Evolutionary conservation across 2,329 filamentous ascomycete genomes (phyloP), one percentile per base, ranked within the genome.

Genomic region (Zymoseptoria brevis): DNA sequence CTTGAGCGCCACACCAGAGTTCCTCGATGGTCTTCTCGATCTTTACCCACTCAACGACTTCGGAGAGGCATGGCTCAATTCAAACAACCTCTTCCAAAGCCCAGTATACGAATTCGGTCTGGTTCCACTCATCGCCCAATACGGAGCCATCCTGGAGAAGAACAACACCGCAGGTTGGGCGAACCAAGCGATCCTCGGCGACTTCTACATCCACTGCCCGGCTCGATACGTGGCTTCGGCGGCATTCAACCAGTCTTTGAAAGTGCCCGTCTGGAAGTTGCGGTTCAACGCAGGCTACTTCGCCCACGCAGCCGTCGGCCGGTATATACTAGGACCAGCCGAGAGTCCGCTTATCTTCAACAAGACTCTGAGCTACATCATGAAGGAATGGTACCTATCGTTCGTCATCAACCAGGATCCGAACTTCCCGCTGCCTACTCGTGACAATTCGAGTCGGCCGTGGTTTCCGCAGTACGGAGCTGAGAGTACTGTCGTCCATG

Each of bases 361-460:
- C 58, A 54, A 60, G 3, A 73, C 71, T 2, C 53, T 75, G n/a
- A 71, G 69, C 1, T 57, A 67, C 21, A 68, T 71, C 51, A 68
- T 74, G 67, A 70, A 69, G 54, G 67, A 71, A 50, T 75, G 68
- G 60, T 74, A 66, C 60, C 61, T 71, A 3, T 69, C 65, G n/a
- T 75, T 75, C 61, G 66, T 69, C 8, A 62, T 70, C 4, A 66
- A 69, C 49, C 62, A 66, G 9, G 69, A 75, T 58, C 73, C 73
- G 5, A 75, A 75, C 59, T 51, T 51, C 61, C 59, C 22, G 51
- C 69, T 55, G 58, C 62, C 19, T 67, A 65, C 58, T 64, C 66
- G 50, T 19, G 61, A 54, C 5, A 60, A 63, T n/a, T n/a, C 51
- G 35, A 66, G 66, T 24, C 50, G 50, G 55, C 69, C 70, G 3